A percentile compares a stretch with the other conserved stretches of the same genome.
Evolutionary conservation across 345 rosid species (phyloP).

Genomic region (Odontarrhena argentea): DNA sequence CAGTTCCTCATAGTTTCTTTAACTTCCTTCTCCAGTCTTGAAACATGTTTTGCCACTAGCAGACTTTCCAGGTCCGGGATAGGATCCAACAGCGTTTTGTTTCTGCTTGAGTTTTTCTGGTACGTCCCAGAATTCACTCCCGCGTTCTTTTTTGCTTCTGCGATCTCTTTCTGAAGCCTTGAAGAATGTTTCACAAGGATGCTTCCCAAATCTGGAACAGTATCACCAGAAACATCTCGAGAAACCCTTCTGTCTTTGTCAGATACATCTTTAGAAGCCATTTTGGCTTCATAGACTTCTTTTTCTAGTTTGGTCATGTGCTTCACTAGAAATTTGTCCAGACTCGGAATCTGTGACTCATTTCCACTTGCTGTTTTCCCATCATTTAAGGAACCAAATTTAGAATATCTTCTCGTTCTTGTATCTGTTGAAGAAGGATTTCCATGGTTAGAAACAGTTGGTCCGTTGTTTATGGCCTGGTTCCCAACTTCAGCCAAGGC

Average conservation of each 20-base stretch:
- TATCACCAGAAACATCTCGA: constrained; percentile 32
- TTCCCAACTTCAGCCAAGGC: constrained; percentile 72
- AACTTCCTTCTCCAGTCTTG: constrained; percentile 52
- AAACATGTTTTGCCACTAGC: constrained; percentile 50
- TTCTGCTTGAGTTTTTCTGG: constrained; percentile 35
- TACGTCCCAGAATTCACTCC: constrained; percentile 29
- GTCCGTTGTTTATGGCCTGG: constrained; percentile 31
- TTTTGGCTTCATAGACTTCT: constrained; percentile 84
- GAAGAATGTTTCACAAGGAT: constrained; percentile 66
- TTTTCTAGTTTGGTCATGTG: constrained; percentile 76
- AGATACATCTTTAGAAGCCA: constrained; percentile 42
- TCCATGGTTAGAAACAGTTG: constrained; percentile 42
- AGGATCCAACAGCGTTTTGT: constrained; percentile 38
- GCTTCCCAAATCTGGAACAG: constrained; percentile 57
- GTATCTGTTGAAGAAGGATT: constrained; percentile 48
- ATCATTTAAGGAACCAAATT: constrained; percentile 32
- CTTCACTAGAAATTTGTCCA: constrained; percentile 84
- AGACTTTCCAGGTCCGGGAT: constrained; percentile 56
- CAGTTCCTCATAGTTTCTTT: constrained; percentile 43
- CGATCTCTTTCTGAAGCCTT: constrained; percentile 61
- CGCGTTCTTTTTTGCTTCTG: constrained; percentile 55
- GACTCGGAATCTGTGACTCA: constrained; percentile 63
- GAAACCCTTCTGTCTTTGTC: constrained; percentile 25
- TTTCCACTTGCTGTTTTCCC: constrained; percentile 41
- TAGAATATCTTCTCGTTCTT: constrained; percentile 42